phyloP scores from a whole-genome alignment of 495 filamentous ascomycete genomes.

The Podospora didyma region DNA sequence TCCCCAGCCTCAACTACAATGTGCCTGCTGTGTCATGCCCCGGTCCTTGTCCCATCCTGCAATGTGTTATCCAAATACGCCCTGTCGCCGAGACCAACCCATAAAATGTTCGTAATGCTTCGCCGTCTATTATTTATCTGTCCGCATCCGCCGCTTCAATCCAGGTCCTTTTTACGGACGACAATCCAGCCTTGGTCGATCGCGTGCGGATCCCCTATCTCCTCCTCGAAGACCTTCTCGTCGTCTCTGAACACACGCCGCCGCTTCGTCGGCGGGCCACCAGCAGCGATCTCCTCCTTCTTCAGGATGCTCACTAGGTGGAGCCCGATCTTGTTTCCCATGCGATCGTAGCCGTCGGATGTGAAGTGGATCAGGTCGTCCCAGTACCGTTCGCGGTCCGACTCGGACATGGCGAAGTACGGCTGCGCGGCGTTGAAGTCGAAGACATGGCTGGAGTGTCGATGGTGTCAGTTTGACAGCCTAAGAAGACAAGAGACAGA shows the following conservation, averaged over 20 bases:
- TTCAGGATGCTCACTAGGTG: constrained; percentile 40
- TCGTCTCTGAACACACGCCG: constrained; percentile 32
- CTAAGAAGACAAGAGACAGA: no score
- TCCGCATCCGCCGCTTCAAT: constrained; percentile 16
- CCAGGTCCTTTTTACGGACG: constrained; percentile 39
- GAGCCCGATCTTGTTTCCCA: constrained; percentile 51
- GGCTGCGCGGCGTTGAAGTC: constrained; percentile 52
- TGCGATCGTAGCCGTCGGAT: constrained; percentile 52
- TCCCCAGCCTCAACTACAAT: neutral
- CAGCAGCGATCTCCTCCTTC: constrained; percentile 28
- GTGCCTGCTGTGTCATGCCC: neutral
- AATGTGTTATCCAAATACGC: constrained; percentile 10
- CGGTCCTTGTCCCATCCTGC: neutral
- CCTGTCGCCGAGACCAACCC: neutral
- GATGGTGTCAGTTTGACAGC: neutral
- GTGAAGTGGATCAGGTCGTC: constrained; percentile 62
- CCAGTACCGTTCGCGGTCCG: constrained; percentile 47
- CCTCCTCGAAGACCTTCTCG: constrained; percentile 38
- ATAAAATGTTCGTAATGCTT: neutral
- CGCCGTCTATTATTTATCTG: neutral
- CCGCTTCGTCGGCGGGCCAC: constrained; percentile 21
- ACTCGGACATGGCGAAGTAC: constrained; percentile 42
- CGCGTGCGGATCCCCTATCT: constrained; percentile 32
- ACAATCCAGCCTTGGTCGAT: constrained; percentile 45
- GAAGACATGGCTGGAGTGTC: constrained; percentile 39